Conservation (phyloP, 768 basidiomycete species). For the Naganishia friedmannii region DNA sequence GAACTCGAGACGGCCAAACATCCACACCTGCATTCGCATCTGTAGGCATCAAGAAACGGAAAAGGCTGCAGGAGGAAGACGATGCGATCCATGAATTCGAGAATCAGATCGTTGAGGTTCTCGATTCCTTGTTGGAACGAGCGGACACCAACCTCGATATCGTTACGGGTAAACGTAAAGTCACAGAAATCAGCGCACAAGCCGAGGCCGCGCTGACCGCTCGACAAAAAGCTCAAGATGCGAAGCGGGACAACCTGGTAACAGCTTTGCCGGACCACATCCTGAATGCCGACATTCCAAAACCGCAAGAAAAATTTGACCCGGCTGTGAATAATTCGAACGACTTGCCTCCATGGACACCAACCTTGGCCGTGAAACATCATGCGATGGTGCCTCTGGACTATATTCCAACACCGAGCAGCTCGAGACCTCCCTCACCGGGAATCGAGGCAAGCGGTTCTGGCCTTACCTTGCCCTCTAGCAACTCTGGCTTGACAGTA, state of each 20-base stretch:
- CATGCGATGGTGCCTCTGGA: constrained; percentile 78
- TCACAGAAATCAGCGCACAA: constrained; percentile 38
- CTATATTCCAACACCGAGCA: constrained; percentile 49
- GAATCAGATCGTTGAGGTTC: constrained; percentile 69
- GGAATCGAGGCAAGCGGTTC: neutral
- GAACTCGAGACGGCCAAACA: constrained; percentile 46
- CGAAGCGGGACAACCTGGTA: constrained; percentile 38
- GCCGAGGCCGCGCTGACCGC: constrained; percentile 29
- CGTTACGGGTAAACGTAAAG: constrained; percentile 67
- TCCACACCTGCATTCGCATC: constrained; percentile 7
- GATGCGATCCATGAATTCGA: constrained; percentile 82
- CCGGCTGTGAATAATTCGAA: constrained; percentile 62
- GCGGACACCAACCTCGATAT: constrained; percentile 83
- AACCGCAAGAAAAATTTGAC: constrained; percentile 77
- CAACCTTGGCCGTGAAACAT: constrained; percentile 70
- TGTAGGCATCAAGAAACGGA: constrained; percentile 55
- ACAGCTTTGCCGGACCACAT: constrained; percentile 28
- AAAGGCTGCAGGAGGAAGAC: constrained; percentile 64
- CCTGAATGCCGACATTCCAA: constrained; percentile 66
- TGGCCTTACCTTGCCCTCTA: neutral
- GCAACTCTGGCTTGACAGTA: neutral
- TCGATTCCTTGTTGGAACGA: constrained; percentile 76
- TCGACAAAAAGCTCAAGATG: constrained; percentile 32
- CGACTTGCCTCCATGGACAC: constrained; percentile 61
- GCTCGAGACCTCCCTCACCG: constrained; percentile 27